phyloP scores from a whole-genome alignment of 2,329 filamentous ascomycete species.

The Blumeria hordei region DNA sequence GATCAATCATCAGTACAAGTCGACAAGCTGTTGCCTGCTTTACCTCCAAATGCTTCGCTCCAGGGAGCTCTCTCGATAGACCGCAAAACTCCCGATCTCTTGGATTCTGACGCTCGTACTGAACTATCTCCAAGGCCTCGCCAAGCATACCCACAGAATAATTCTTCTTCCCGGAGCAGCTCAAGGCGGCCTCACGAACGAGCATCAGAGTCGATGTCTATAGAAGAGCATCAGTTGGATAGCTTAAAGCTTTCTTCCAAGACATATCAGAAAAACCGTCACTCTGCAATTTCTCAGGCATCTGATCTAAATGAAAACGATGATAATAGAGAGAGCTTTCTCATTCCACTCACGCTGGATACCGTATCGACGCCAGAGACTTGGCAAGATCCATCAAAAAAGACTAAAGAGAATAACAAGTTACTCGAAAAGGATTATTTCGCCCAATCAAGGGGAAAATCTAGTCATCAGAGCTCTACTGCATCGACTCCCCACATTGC shows the following conservation, averaged over 20 bases:
- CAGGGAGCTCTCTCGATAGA: constrained; percentile 34
- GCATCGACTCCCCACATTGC: constrained; percentile 66
- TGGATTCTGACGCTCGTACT: constrained; percentile 40
- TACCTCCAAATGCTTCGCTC: constrained; percentile 52
- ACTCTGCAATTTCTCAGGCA: constrained; percentile 39
- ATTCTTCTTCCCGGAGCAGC: constrained; percentile 29
- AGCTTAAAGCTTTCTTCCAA: constrained; percentile 48
- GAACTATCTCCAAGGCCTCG: constrained; percentile 43
- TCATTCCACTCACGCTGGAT: constrained; percentile 54
- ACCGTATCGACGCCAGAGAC: constrained; percentile 29
- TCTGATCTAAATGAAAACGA: constrained; percentile 19
- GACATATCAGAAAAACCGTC: constrained; percentile 55
- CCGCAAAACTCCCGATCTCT: constrained; percentile 29
- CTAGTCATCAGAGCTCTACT: constrained; percentile 22
- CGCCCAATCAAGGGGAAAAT: constrained; percentile 18
- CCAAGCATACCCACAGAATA: constrained; percentile 24
- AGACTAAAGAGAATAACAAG: constrained; percentile 12
- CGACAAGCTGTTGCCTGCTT: constrained; percentile 79
- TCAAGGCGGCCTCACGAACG: constrained; percentile 20
- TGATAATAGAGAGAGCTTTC: constrained; percentile 27
- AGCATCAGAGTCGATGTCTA: constrained; percentile 27
- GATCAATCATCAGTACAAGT: constrained; percentile 42
- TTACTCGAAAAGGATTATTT: constrained; percentile 33
- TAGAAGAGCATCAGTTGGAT: constrained; percentile 23
- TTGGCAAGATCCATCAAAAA: constrained; percentile 20